Conservation (phyloP, 805 yeast genomes). For the Candida sakaeoensis region DNA sequence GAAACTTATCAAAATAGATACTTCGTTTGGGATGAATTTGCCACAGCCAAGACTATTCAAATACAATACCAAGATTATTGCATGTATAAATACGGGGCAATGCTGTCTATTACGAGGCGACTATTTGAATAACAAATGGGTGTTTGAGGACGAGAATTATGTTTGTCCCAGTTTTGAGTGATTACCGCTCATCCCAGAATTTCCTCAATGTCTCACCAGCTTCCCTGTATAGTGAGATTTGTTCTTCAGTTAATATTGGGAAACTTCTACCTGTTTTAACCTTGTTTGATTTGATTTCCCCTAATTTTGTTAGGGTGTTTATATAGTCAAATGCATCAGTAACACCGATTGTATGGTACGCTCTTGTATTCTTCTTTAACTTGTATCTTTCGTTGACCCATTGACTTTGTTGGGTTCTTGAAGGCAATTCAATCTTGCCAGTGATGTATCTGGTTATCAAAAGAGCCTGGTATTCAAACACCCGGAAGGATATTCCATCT, state of each 20-base stretch:
- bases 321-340: conserved; percentile 26
- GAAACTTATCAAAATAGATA: conserved; percentile 4
- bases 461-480: conserved; percentile 61
- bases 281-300: conserved; percentile 15
- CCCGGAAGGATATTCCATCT: conserved; percentile 59
- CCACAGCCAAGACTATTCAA: conserved; percentile 7
- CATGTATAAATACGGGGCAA: background rate
- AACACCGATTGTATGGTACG: conserved; percentile 35
- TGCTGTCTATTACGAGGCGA: conserved; percentile 1
- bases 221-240: conserved; percentile 12
- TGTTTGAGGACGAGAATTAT: background rate
- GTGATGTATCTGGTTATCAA: conserved; percentile 60
- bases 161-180: background rate
- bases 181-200: conserved; percentile 20
- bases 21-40: background rate
- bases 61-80: background rate
- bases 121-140: conserved; percentile 1
- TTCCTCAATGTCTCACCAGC: conserved; percentile 16
- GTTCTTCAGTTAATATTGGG: conserved; percentile 17
- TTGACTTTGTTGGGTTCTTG: conserved; percentile 40
- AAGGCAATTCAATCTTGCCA: conserved; percentile 51
- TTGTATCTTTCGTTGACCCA: conserved; percentile 39
- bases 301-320: conserved; percentile 20
- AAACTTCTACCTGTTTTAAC: conserved; percentile 19
- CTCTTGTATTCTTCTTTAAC: conserved; percentile 37